These are phyloP conservation scores for Phaeoacremonium minimum DNA, from an alignment of 2,329 filamentous ascomycete genomes.

Conservation along the genomic window DNA sequence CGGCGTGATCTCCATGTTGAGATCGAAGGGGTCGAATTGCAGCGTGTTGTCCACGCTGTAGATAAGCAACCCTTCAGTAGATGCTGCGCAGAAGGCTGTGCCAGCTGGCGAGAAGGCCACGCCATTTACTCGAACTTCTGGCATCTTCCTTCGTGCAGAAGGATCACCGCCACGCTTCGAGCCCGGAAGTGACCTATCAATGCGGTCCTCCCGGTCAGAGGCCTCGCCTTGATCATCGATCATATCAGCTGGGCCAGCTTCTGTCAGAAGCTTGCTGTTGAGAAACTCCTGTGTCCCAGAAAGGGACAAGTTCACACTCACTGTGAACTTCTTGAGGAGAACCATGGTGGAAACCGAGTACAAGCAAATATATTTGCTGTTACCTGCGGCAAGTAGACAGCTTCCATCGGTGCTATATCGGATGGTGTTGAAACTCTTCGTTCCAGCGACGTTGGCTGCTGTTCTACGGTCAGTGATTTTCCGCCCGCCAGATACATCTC, in stretches of 20 bases:
- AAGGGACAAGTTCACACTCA: slow-evolving; percentile 91
- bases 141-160: slow-evolving; percentile 68
- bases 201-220: slow-evolving; percentile 81
- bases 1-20: slow-evolving; percentile 91
- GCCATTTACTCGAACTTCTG: slow-evolving; percentile 79
- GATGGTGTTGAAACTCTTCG: slow-evolving; percentile 85
- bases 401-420: slow-evolving; percentile 89
- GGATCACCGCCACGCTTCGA: slow-evolving; percentile 81
- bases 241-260: slow-evolving; percentile 80
- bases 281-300: slow-evolving; percentile 96
- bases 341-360: slow-evolving; percentile 94
- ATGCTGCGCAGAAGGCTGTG: slow-evolving; percentile 87
- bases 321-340: slow-evolving; percentile 89
- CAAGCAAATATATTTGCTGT: slow-evolving; percentile 97
- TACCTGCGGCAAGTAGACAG: slow-evolving; percentile 85
- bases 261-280: slow-evolving; percentile 86
- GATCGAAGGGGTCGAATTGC: slow-evolving; percentile 92
- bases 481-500: slow-evolving; percentile 89
- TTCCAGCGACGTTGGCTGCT: slow-evolving; percentile 84
- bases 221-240: slow-evolving; percentile 85
- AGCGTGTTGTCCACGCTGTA: slow-evolving; percentile 84
- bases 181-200: slow-evolving; percentile 76
- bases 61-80: slow-evolving; percentile 88
- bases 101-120: slow-evolving; percentile 88
- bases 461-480: slow-evolving; percentile 84